Base-by-base conservation (phyloP, 2,329 filamentous ascomycete species). In the Trichoderma guizhouense region DNA sequence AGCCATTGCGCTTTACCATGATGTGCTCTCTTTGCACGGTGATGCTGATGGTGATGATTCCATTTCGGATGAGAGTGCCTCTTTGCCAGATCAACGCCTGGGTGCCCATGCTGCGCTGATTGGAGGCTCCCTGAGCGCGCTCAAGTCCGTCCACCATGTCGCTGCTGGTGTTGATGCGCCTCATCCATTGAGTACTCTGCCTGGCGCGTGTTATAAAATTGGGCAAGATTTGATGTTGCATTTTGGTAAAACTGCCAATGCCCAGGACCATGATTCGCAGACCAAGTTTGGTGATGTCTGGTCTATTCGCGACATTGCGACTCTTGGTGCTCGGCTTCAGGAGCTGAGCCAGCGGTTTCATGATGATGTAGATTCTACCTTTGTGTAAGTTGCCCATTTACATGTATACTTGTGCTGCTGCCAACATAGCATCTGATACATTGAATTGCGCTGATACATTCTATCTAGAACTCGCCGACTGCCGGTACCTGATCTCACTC, bases 201-300 rank as follows among this genome's bases (percentile, higher is more conserved):
- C 69, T 11, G n/a, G 24, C 9, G 72, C 74, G 26, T 78, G 75
- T 36, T 60, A 73, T 74, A 78, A 77, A 64, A 74, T 79, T 24
- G 76, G 73, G n/a, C 69, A 74, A 32, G 78, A 77, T 18, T 60
- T 79, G 8, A 26, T 74, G 1, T 47, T 79, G 7, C 76, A 78
- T 55, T 53, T 79, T 47, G 69, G 71, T 55, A 74, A 72, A 18
- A 39, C 73, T 15, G 61, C 15, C 6, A 9, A 4, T 1, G 7
- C 63, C 55, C 11, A 63, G 64, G 34, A 32, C 4, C 24, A 36
- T 36, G 21, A 32, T 18, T 1, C 18, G n/a, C 66, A 61, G 1
- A 39, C 47, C 39, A 21, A 43, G 24, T 72, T 77, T n/a, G 71
- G 73, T 57, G 53, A 60, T 21, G 24, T 73, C 3, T 79, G 78